Conservation (phyloP, 2,329 filamentous ascomycete species). For the Amauroascus niger region DNA sequence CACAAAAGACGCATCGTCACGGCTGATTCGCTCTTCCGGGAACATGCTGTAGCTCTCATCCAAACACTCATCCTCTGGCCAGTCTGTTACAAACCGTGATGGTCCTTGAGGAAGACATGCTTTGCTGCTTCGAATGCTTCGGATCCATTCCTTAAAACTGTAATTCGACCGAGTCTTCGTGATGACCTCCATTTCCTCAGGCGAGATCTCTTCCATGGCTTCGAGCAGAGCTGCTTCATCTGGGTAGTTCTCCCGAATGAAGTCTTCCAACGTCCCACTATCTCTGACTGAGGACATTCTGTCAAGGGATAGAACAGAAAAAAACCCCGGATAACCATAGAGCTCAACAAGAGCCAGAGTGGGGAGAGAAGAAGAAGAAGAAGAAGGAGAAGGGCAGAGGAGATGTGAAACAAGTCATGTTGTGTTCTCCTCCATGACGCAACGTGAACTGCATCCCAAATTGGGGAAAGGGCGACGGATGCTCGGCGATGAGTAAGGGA, state of each 20-base stretch:
- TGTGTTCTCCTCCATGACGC: too few species aligned
- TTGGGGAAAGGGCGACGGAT: slow-evolving; percentile 14
- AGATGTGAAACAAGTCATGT: too few species aligned
- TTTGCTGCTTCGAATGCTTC: slow-evolving; percentile 28
- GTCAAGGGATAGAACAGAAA: background rate
- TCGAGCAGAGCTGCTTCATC: background rate
- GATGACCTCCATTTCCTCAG: background rate
- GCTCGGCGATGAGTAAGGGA: slow-evolving; percentile 8
- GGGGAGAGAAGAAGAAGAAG: background rate
- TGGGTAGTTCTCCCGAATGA: slow-evolving; percentile 4
- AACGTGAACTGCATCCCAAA: slow-evolving; percentile 4
- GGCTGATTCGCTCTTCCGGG: slow-evolving; percentile 25
- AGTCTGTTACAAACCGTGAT: slow-evolving; percentile 29
- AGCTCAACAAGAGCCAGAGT: background rate
- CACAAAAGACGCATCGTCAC: slow-evolving; percentile 54
- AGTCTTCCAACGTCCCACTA: background rate
- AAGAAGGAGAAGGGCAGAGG: background rate
- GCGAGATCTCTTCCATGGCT: background rate
- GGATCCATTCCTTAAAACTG: slow-evolving; percentile 34
- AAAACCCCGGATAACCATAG: background rate
- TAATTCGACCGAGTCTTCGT: slow-evolving; percentile 6
- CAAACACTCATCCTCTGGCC: slow-evolving; percentile 24
- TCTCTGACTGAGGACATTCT: slow-evolving; percentile 9
- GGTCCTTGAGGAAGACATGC: slow-evolving; percentile 9
- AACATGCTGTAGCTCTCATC: slow-evolving; percentile 18